Evolutionary conservation across 2,329 filamentous ascomycete species (phyloP).

Genomic region (Claviceps cyperi): DNA sequence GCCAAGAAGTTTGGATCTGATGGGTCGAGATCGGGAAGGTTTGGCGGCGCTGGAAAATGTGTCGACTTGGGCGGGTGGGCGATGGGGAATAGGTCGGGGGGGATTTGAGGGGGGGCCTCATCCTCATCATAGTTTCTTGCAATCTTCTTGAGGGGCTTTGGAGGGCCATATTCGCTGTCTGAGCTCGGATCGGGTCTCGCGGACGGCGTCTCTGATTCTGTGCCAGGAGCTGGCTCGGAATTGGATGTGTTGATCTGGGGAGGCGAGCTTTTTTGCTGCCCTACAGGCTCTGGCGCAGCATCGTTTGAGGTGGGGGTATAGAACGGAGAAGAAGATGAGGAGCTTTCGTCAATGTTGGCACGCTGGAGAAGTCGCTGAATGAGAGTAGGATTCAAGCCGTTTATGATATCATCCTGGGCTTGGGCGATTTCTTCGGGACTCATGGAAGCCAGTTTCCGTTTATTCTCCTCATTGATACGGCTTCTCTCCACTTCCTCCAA

Average conservation of each 20-base stretch:
- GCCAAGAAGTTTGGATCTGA: constrained; percentile 68
- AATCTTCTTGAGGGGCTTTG: constrained; percentile 13
- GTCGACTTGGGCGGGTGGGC: constrained; percentile 27
- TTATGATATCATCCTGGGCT: constrained; percentile 67
- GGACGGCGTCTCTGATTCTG: background rate
- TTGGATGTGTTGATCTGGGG: background rate
- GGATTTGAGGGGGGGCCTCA: constrained; percentile 25
- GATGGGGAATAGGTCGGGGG: constrained; percentile 28
- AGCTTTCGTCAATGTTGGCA: constrained; percentile 56
- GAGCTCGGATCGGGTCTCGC: background rate
- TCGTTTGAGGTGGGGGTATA: constrained; percentile 13
- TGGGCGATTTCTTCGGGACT: constrained; percentile 65
- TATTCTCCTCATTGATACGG: constrained; percentile 74
- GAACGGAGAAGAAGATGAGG: constrained; percentile 27
- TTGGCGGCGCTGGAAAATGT: constrained; percentile 47
- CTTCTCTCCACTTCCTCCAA: constrained; percentile 45
- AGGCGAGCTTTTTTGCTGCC: background rate
- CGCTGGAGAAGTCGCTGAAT: constrained; percentile 63
- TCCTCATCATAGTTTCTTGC: constrained; percentile 26
- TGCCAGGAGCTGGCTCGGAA: background rate
- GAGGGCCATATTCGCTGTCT: background rate
- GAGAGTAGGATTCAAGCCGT: constrained; percentile 58
- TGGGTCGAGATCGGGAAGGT: constrained; percentile 63
- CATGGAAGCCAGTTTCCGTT: constrained; percentile 60
- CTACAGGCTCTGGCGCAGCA: background rate